A percentile compares a stretch with the other conserved stretches of the same genome.
These are phyloP conservation scores for Magnolia officinalis DNA, from an alignment of 164 flowering plant species.

Conservation along the genomic window DNA sequence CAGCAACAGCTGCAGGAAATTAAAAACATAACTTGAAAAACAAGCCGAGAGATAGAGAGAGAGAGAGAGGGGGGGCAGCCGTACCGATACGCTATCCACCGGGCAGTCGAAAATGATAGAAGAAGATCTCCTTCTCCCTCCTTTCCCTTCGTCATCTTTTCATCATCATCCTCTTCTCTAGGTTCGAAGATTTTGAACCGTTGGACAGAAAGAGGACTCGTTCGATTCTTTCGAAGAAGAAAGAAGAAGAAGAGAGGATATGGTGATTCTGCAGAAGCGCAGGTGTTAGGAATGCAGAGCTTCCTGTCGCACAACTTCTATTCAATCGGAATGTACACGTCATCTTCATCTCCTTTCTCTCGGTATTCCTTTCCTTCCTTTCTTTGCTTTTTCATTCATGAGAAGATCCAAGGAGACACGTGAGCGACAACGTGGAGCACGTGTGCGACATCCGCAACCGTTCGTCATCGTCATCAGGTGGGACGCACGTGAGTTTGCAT, in stretches of 20 bases:
- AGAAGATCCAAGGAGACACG: not conserved
- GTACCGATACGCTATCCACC: not conserved
- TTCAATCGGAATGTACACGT: not conserved
- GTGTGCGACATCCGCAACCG: too few species aligned
- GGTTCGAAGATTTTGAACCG: not conserved
- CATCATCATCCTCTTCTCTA: not conserved
- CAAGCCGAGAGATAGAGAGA: not conserved
- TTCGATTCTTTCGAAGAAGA: not conserved
- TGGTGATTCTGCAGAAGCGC: not conserved
- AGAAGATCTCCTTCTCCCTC: not conserved
- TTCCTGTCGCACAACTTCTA: not conserved
- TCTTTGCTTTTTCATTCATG: not conserved
- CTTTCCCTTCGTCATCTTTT: not conserved
- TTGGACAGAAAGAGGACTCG: not conserved
- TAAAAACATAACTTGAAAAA: not conserved
- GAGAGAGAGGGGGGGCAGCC: not conserved
- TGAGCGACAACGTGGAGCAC: too few species aligned
- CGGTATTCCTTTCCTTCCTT: not conserved
- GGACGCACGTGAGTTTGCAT: too few species aligned
- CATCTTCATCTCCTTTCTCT: not conserved
- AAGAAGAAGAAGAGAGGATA: not conserved
- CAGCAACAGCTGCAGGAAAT: not conserved
- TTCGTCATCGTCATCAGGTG: too few species aligned
- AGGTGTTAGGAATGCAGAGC: not conserved
- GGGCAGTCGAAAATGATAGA: not conserved